A percentile compares a stretch with the other conserved stretches of the same genome.
Evolutionary conservation across 2,329 filamentous ascomycete genomes (phyloP).

Genomic region (Huntiella decipiens): DNA sequence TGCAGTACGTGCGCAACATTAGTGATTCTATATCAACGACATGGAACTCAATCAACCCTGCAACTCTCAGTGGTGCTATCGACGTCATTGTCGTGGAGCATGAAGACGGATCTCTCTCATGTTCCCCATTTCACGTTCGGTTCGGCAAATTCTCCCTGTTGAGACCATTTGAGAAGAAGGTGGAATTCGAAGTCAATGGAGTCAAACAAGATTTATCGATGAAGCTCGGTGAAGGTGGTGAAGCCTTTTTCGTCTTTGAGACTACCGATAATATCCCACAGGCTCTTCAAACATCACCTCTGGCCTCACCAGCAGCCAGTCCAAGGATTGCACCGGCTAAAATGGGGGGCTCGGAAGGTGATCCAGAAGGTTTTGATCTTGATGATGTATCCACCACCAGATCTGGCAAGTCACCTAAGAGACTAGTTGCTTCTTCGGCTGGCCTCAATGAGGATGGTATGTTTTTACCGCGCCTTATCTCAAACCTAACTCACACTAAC

Average conservation of each 20-base stretch:
- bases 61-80: constrained; percentile 90
- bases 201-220: constrained; percentile 84
- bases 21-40: constrained; percentile 93
- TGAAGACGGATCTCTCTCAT: constrained; percentile 72
- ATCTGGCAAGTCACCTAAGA: constrained; percentile 23
- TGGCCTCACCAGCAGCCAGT: constrained; percentile 77
- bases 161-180: constrained; percentile 94
- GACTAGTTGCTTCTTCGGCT: constrained; percentile 23
- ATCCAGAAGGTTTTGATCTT: constrained; percentile 19
- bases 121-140: constrained; percentile 94
- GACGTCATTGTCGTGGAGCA: constrained; percentile 97
- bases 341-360: constrained; percentile 7
- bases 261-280: constrained; percentile 84
- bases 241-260: constrained; percentile 98
- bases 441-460: constrained; percentile 18
- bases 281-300: constrained; percentile 79
- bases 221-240: constrained; percentile 93
- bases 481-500: neutral
- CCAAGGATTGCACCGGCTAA: constrained; percentile 39
- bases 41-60: constrained; percentile 98
- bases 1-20: constrained; percentile 96
- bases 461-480: neutral
- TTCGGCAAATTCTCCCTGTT: constrained; percentile 97
- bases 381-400: constrained; percentile 53
- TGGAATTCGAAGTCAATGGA: constrained; percentile 92